Evolutionary conservation across 106 monocot genomes (phyloP).

Genomic region (Dendrobium chrysotoxum): DNA sequence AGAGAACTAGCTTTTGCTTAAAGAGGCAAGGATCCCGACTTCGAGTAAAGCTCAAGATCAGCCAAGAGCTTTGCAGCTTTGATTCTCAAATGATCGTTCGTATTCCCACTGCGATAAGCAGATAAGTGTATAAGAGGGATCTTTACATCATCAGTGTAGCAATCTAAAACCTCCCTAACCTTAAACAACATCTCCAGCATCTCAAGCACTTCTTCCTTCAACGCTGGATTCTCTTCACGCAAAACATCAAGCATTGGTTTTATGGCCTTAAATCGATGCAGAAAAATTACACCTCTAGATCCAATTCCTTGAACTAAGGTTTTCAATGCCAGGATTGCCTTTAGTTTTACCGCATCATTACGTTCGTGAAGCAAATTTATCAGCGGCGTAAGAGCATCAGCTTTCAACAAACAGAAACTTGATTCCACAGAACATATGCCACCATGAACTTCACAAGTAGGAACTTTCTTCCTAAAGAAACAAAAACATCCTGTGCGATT

Average conservation of each 20-base stretch:
- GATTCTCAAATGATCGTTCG: neutral
- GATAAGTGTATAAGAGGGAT: neutral
- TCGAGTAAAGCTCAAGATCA: neutral
- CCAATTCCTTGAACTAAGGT: slow-evolving; percentile 15
- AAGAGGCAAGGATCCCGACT: neutral
- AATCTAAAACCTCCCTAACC: neutral
- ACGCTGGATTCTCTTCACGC: neutral
- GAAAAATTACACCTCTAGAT: slow-evolving; percentile 4
- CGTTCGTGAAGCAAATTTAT: slow-evolving; percentile 12
- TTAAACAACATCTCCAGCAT: neutral
- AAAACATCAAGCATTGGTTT: slow-evolving; percentile 16
- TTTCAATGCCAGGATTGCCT: slow-evolving; percentile 1
- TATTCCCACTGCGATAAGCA: neutral
- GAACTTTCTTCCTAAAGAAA: neutral
- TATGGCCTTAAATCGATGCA: slow-evolving; percentile 12
- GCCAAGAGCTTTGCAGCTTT: neutral
- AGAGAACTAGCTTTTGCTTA: neutral
- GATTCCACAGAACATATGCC: slow-evolving; percentile 16
- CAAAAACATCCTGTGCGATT: slow-evolving; percentile 7
- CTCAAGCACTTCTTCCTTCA: slow-evolving; percentile 1
- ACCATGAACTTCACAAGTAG: slow-evolving; percentile 12
- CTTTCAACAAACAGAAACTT: slow-evolving; percentile 15
- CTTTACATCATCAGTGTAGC: neutral
- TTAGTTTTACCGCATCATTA: neutral
- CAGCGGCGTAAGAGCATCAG: slow-evolving; percentile 8